Evolutionary conservation across 257 asterid genomes (phyloP).

Genomic region (Haberlea rhodopensis): DNA sequence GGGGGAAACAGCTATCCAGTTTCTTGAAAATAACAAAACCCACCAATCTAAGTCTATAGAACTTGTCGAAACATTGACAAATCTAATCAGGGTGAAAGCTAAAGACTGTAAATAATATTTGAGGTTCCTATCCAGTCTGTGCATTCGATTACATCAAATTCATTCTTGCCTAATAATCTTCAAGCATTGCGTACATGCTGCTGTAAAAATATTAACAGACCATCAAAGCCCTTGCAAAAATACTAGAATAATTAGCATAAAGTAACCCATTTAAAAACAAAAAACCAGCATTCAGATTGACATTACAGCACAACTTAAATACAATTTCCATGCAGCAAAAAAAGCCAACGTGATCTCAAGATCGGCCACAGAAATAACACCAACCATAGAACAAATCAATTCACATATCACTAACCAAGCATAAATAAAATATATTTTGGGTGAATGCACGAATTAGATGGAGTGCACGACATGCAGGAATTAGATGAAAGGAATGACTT

Average conservation of each 20-base stretch:
- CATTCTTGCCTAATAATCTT: too few species aligned
- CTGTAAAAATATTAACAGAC: background rate
- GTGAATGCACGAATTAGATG: too few species aligned
- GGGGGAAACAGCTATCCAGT: too few species aligned
- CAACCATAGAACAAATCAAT: conserved; percentile 13
- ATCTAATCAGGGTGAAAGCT: background rate
- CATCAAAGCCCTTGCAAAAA: background rate
- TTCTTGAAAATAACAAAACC: background rate
- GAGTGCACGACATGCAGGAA: too few species aligned
- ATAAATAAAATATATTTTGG: too few species aligned
- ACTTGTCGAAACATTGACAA: background rate
- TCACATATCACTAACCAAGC: too few species aligned
- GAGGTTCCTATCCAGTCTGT: too few species aligned
- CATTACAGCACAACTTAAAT: background rate
- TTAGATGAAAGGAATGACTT: too few species aligned
- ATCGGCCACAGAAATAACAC: conserved; percentile 2
- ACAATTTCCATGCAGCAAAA: background rate
- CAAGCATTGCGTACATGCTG: too few species aligned
- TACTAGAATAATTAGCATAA: background rate
- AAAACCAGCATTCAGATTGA: background rate
- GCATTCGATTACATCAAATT: too few species aligned
- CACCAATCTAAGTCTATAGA: background rate
- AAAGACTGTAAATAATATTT: too few species aligned
- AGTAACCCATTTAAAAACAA: background rate
- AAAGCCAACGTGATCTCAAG: background rate